Percentiles rank a stretch among this genome's conserved stretches.
Conservation (phyloP, 257 asterid species). For the Nicotiana otophora region DNA sequence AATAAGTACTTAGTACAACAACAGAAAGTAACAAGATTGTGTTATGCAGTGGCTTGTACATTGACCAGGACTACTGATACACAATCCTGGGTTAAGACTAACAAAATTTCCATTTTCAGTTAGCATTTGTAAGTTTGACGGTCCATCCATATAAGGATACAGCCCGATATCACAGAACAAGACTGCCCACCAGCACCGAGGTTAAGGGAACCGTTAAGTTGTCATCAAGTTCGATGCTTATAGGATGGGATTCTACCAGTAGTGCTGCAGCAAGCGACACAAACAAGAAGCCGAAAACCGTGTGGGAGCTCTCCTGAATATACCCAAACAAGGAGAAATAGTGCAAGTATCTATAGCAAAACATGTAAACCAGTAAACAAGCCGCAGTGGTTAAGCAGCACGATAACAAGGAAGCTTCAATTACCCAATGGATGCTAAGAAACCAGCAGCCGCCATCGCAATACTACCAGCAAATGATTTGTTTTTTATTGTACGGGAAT, state of each 20-base stretch:
- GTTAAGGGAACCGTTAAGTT: slow-evolving; percentile 82
- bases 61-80: neutral
- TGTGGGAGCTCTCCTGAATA: slow-evolving; percentile 48
- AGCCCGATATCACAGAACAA: slow-evolving; percentile 38
- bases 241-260: slow-evolving; percentile 84
- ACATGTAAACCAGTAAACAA: slow-evolving; percentile 15
- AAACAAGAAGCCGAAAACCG: slow-evolving; percentile 53
- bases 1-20: neutral
- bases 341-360: slow-evolving; percentile 62
- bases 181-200: slow-evolving; percentile 57
- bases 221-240: slow-evolving; percentile 80
- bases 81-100: neutral
- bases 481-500: slow-evolving; percentile 68
- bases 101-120: neutral
- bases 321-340: slow-evolving; percentile 76
- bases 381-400: neutral
- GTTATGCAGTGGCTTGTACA: neutral
- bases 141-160: neutral
- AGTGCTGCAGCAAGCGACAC: slow-evolving; percentile 61
- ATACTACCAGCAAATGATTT: slow-evolving; percentile 70
- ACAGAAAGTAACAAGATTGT: neutral
- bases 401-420: neutral
- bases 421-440: slow-evolving; percentile 83
- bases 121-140: neutral
- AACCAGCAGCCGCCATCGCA: slow-evolving; percentile 75